These are phyloP conservation scores for Xylaria intraflava DNA, from an alignment of 495 filamentous ascomycete species.

Conservation along the genomic window DNA sequence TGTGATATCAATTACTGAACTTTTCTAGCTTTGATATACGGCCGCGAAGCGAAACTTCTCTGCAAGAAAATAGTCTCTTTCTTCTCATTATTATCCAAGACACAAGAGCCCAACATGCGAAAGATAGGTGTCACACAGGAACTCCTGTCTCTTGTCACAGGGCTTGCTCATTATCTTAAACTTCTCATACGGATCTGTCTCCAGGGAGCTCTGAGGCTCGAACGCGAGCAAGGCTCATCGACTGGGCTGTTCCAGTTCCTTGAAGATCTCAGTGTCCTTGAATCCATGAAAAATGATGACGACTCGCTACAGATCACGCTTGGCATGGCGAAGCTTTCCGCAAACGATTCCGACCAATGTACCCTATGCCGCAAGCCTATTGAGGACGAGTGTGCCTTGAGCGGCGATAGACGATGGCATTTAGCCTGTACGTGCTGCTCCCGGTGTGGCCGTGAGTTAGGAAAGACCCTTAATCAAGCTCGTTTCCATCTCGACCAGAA, in stretches of 20 bases:
- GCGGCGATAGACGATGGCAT: constrained; percentile 75
- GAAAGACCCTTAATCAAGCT: constrained; percentile 54
- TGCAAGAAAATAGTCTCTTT: constrained; percentile 99
- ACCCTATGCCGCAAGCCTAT: constrained; percentile 74
- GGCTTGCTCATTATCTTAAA: constrained; percentile 96
- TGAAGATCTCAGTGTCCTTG: constrained; percentile 67
- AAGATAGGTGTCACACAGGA: constrained; percentile 96
- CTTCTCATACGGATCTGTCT: constrained; percentile 95
- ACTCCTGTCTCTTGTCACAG: constrained; percentile 87
- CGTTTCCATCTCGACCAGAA: constrained; percentile 58
- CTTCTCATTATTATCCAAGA: constrained; percentile 88
- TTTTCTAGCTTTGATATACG: constrained; percentile 71
- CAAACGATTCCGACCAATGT: constrained; percentile 77
- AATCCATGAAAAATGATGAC: constrained; percentile 63
- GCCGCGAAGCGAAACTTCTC: constrained; percentile 89
- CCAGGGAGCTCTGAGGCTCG: constrained; percentile 85
- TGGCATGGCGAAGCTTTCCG: constrained; percentile 66
- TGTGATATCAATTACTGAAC: constrained; percentile 11
- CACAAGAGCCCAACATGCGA: constrained; percentile 78
- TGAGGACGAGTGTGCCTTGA: constrained; percentile 81
- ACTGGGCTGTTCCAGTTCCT: constrained; percentile 77
- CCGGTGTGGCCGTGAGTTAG: constrained; percentile 68
- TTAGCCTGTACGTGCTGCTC: constrained; percentile 68
- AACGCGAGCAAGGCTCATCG: constrained; percentile 67
- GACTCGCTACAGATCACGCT: constrained; percentile 64